A percentile compares a stretch with the other conserved stretches of the same genome.
phyloP scores from a whole-genome alignment of 116 monocot genomes.

The Cymodocea nodosa region DNA sequence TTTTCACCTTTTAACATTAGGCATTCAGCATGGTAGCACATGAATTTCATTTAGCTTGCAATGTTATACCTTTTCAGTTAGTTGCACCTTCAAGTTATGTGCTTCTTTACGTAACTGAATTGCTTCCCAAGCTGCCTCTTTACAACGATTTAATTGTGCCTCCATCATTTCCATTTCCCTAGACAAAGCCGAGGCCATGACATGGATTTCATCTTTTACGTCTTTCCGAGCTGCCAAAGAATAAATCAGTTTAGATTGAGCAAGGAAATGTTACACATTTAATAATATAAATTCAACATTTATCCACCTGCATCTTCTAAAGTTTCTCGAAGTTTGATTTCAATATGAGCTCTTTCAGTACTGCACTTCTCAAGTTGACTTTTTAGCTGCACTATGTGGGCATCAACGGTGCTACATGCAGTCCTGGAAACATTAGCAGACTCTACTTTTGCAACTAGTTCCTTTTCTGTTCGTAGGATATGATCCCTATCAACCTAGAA shows the following conservation, averaged over 20 bases:
- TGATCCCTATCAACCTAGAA: slow-evolving; percentile 57
- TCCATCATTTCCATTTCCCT: slow-evolving; percentile 93
- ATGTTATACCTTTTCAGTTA: slow-evolving; percentile 46
- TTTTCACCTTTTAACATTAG: too few species aligned
- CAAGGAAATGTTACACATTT: background rate
- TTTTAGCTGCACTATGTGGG: slow-evolving; percentile 51
- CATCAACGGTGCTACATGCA: slow-evolving; percentile 41
- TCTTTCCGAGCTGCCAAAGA: slow-evolving; percentile 70
- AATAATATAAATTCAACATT: background rate
- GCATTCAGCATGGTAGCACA: background rate
- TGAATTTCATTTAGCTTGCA: background rate
- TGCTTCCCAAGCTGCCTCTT: slow-evolving; percentile 60
- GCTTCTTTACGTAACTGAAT: slow-evolving; percentile 45
- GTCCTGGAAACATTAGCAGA: slow-evolving; percentile 34
- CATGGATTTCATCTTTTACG: slow-evolving; percentile 79
- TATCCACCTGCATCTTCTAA: slow-evolving; percentile 76
- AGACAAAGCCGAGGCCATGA: slow-evolving; percentile 71
- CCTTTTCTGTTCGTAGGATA: slow-evolving; percentile 46
- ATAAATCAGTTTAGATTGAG: background rate
- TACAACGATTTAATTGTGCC: slow-evolving; percentile 68
- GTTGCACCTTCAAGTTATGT: slow-evolving; percentile 31
- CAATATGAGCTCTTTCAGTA: slow-evolving; percentile 61
- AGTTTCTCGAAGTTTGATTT: slow-evolving; percentile 70
- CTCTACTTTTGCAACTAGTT: slow-evolving; percentile 65
- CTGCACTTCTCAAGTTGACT: slow-evolving; percentile 55